Base-by-base conservation (phyloP, 306 rosid species). In the Acacia crassicarpa region DNA sequence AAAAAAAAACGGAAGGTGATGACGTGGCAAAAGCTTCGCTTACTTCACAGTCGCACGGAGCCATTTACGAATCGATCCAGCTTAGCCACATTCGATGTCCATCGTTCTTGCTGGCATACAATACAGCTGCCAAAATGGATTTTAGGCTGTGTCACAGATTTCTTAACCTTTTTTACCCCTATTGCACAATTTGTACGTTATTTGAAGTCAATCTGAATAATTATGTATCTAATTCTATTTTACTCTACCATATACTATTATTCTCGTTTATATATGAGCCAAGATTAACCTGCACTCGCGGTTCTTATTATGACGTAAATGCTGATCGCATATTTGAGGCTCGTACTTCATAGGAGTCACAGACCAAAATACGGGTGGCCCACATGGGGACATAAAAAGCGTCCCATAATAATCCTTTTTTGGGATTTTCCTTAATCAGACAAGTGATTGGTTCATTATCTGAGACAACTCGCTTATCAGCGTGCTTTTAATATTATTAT, bases 1-100 rank as follows among this genome's bases (percentile, higher is more conserved):
- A 17, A 63, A 53, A 25, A 32, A 77, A 33, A 83, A 43, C 54
- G 10, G 54, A 76, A 65, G 33, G 66, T 16, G 89, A 83, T 81
- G 88, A 84, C 88, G 79, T 81, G 86, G 84, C 83, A 62, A 45
- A 66, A 77, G 85, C 78, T 54, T 61, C 73, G 85, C 81, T 78
- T 74, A 32, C 20, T 35, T 33, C 25, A 78, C 85, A 49, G 22
- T 33, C 25, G 80, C 85, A 43, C 27, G 72, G 43, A 90, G 90
- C 92, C 88, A 78, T 76, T 56, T 63, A 23, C 75, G 53, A 73
- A 78, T 86, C 81, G 66, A 51, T 12, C 17, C 48, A 48, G 40
- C 76, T 17, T 19, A 48, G 61, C 23, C 4, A 15, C 48, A 22
- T 41, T 69, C 54, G 20, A 41, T 44, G 12, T 6, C 6, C 75